Percentiles rank a stretch among this genome's conserved stretches.
Conservation (phyloP, 148 eudicot genomes). For the Silene latifolia region DNA sequence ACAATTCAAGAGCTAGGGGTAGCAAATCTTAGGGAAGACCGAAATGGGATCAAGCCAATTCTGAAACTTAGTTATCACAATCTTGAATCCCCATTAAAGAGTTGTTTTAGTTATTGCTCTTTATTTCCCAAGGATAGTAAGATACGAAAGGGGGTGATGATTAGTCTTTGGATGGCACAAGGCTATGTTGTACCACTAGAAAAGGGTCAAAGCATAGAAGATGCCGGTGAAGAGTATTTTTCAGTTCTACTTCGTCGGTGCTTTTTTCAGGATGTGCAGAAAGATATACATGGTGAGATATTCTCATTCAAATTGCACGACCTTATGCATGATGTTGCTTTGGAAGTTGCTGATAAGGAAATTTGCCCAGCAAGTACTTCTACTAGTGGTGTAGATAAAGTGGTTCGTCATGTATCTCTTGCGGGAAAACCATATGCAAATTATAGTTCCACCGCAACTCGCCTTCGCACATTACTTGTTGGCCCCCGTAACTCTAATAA, state of each 20-base stretch:
- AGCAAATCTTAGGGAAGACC: not conserved
- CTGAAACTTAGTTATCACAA: slow-evolving; percentile 19
- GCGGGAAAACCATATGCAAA: not conserved
- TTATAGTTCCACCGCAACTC: not conserved
- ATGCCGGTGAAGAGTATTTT: not conserved
- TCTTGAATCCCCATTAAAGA: slow-evolving; percentile 5
- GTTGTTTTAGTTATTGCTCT: slow-evolving; percentile 14
- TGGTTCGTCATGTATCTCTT: not conserved
- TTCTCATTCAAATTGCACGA: not conserved
- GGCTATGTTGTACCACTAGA: slow-evolving; percentile 2
- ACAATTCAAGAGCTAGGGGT: not conserved
- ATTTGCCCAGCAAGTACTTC: not conserved
- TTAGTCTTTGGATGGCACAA: slow-evolving; percentile 21
- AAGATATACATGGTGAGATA: not conserved
- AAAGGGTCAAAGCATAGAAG: slow-evolving; percentile 15
- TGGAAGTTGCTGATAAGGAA: not conserved
- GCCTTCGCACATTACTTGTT: slow-evolving; percentile 2
- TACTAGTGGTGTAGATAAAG: not conserved
- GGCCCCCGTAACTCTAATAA: not conserved
- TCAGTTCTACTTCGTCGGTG: slow-evolving; percentile 7
- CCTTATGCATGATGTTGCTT: slow-evolving; percentile 15
- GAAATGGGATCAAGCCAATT: not conserved
- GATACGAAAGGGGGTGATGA: not conserved
- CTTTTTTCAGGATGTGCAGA: slow-evolving; percentile 5
- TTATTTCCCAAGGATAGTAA: slow-evolving; percentile 8